phyloP scores from a whole-genome alignment of 306 rosid genomes.

The Hippophae rhamnoides region DNA sequence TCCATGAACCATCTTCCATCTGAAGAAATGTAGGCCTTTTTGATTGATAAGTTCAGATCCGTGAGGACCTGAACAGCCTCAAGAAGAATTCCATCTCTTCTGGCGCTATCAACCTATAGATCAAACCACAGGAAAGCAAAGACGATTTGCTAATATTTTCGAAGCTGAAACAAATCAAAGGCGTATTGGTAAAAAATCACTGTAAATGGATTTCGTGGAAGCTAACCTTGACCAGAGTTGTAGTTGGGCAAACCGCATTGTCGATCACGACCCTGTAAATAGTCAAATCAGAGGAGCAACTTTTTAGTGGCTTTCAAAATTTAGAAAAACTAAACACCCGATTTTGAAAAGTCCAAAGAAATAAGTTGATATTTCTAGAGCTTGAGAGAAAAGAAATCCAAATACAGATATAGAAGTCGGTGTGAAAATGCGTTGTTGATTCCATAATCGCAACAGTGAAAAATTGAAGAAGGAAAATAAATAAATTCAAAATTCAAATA shows the following conservation, averaged over 20 bases:
- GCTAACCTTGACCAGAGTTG: constrained; percentile 83
- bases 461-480: no score
- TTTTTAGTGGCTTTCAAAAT: background rate
- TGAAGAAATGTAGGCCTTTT: constrained; percentile 85
- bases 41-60: constrained; percentile 67
- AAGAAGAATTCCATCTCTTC: constrained; percentile 76
- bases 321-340: no score
- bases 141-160: background rate
- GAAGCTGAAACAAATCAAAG: constrained; percentile 1
- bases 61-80: constrained; percentile 87
- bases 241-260: constrained; percentile 65
- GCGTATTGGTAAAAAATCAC: background rate
- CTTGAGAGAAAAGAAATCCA: no score
- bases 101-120: constrained; percentile 78
- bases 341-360: no score
- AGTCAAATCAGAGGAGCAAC: constrained; percentile 33
- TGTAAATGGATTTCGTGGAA: constrained; percentile 3
- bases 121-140: constrained; percentile 8
- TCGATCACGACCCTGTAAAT: constrained; percentile 78
- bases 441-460: no score
- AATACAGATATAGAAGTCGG: no score
- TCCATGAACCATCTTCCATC: constrained; percentile 98
- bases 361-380: no score
- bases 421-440: no score
- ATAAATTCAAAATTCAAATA: no score